These are phyloP conservation scores for Alternaria hordeiaustralica DNA, from an alignment of 2,329 filamentous ascomycete species.

Conservation along the genomic window DNA sequence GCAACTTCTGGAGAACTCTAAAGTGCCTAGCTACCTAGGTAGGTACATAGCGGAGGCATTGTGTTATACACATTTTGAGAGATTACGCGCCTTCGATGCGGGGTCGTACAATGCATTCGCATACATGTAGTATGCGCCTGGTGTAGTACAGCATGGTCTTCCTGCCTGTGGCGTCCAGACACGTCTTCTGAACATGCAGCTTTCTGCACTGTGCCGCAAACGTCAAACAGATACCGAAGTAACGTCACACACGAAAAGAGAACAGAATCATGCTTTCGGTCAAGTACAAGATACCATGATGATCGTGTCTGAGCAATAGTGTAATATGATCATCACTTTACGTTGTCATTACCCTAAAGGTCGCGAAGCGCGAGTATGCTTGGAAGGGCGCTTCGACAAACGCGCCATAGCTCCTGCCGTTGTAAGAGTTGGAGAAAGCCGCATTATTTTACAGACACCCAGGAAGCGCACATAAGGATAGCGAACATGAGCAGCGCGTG, in stretches of 20 bases:
- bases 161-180: background rate
- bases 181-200: background rate
- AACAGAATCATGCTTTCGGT: background rate
- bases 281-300: background rate
- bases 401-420: background rate
- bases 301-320: background rate
- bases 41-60: background rate
- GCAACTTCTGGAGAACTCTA: background rate
- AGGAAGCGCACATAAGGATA: background rate
- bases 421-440: background rate
- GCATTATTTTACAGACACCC: background rate
- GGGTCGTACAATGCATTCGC: conserved; percentile 13
- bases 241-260: background rate
- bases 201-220: conserved; percentile 2
- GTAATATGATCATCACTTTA: background rate
- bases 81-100: background rate
- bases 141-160: background rate
- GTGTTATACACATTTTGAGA: background rate
- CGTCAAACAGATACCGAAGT: background rate
- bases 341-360: background rate
- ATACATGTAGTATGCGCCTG: background rate
- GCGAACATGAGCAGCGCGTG: background rate
- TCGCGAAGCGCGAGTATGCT: background rate
- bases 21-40: background rate
- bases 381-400: background rate